Conservation (phyloP, 805 yeast genomes). For the Teunomyces tritomae region DNA sequence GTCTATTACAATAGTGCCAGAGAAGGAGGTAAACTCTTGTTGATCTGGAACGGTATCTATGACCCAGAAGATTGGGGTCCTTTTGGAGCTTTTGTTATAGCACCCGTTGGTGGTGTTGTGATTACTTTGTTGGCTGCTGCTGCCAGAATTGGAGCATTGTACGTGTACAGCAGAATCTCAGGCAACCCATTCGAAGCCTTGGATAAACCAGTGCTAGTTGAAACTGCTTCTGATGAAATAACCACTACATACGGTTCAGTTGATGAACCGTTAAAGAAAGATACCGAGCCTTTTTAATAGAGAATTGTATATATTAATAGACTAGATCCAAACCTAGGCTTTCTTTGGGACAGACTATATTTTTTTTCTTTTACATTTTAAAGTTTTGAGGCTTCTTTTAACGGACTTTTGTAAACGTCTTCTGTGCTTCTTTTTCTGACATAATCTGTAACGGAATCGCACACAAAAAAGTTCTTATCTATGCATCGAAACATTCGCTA, state of each 20-base stretch:
- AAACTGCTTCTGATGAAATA: slow-evolving; percentile 11
- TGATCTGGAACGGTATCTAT: slow-evolving; percentile 80
- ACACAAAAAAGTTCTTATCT: neutral
- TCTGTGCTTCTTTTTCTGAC: neutral
- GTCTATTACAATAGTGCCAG: slow-evolving; percentile 69
- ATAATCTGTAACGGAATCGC: neutral
- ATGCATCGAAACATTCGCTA: neutral
- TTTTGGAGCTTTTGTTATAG: slow-evolving; percentile 90
- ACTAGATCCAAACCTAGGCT: too few relatives aligned
- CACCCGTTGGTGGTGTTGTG: slow-evolving; percentile 77
- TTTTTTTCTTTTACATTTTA: too few relatives aligned
- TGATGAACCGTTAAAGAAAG: slow-evolving; percentile 13
- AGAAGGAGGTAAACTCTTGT: slow-evolving; percentile 73
- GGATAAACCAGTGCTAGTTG: slow-evolving; percentile 31
- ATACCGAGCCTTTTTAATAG: neutral
- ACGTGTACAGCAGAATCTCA: slow-evolving; percentile 28
- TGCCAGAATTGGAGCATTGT: slow-evolving; percentile 40
- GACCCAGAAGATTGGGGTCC: slow-evolving; percentile 83
- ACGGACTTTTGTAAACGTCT: too few relatives aligned
- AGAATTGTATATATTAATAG: neutral
- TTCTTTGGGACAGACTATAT: too few relatives aligned
- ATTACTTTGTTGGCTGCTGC: slow-evolving; percentile 53
- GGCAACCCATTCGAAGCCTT: slow-evolving; percentile 46
- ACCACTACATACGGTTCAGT: slow-evolving; percentile 15
- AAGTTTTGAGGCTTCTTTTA: too few relatives aligned